Evolutionary conservation across 2,329 filamentous ascomycete species (phyloP).

Genomic region (Pseudogymnoascus sp.): DNA sequence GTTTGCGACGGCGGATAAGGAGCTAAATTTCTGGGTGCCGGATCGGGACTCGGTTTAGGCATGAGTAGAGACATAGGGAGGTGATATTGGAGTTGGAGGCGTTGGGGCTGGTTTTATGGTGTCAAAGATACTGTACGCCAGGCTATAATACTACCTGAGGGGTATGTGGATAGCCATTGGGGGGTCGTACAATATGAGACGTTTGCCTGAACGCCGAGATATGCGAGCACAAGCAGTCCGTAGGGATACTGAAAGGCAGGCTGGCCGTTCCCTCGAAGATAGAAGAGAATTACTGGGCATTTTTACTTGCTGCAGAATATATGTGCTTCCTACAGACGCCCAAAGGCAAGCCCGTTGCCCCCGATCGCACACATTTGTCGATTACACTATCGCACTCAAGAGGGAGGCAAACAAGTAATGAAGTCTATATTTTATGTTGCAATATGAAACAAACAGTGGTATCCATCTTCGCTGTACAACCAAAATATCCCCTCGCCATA

Average conservation of each 20-base stretch:
- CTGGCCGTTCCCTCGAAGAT: neutral
- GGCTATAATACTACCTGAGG: neutral
- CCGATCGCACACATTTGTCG: neutral
- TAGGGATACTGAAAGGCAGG: neutral
- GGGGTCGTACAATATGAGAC: neutral
- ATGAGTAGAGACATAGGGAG: neutral
- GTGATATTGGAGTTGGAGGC: neutral
- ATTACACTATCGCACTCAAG: neutral
- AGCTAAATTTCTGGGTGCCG: slow-evolving; percentile 71
- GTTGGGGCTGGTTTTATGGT: neutral
- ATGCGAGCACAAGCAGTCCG: neutral
- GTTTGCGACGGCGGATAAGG: slow-evolving; percentile 80
- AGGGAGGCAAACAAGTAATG: neutral
- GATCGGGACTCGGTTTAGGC: slow-evolving; percentile 39
- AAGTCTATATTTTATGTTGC: neutral
- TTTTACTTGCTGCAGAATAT: neutral
- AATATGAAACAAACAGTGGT: neutral
- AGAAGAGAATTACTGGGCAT: neutral
- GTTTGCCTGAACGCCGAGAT: neutral
- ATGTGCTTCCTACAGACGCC: neutral
- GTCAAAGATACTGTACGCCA: neutral
- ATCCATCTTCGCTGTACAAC: neutral
- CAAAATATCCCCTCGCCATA: neutral
- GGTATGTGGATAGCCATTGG: neutral
- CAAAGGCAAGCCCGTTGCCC: neutral